Conservation (phyloP, 1,139 yeast species). For the Protomyces macrosporus region DNA sequence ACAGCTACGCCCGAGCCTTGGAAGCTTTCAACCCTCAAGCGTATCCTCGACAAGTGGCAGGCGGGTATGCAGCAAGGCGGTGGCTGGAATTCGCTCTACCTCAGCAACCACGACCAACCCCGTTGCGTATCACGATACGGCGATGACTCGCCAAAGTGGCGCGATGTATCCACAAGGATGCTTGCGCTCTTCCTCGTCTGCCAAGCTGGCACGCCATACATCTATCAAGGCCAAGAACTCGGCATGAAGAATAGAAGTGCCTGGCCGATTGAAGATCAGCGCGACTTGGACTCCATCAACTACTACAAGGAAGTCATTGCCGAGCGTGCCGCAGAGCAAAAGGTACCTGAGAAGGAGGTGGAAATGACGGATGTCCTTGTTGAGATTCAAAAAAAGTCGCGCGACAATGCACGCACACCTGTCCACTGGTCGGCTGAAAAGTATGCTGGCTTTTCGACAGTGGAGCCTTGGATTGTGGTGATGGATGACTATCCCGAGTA, state of each 20-base stretch:
- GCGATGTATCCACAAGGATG: conserved; percentile 46
- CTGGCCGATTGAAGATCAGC: conserved; percentile 51
- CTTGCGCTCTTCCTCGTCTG: conserved; percentile 47
- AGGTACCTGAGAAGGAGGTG: conserved; percentile 39
- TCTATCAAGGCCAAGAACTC: conserved; percentile 60
- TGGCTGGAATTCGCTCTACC: conserved; percentile 57
- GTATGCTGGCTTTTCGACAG: conserved; percentile 49
- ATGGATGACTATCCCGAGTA: conserved; percentile 49
- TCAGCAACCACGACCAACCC: conserved; percentile 59
- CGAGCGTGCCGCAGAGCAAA: conserved; percentile 37
- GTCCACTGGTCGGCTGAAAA: conserved; percentile 50
- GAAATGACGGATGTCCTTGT: conserved; percentile 39
- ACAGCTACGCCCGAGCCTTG: conserved; percentile 42
- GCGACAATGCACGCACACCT: conserved; percentile 56
- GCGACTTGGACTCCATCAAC: conserved; percentile 49
- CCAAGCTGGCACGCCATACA: conserved; percentile 53
- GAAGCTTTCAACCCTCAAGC: conserved; percentile 45
- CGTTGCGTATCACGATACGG: conserved; percentile 53
- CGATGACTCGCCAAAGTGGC: conserved; percentile 42
- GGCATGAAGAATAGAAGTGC: conserved; percentile 51
- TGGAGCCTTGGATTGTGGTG: conserved; percentile 52
- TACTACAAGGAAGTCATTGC: conserved; percentile 30
- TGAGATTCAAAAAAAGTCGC: conserved; percentile 32
- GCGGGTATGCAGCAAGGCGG: conserved; percentile 49
- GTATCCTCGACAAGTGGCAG: conserved; percentile 41